Percentiles rank a stretch among this genome's conserved stretches.
Conservation (phyloP, 2,329 filamentous ascomycete species). For the Epichloe amarillans region DNA sequence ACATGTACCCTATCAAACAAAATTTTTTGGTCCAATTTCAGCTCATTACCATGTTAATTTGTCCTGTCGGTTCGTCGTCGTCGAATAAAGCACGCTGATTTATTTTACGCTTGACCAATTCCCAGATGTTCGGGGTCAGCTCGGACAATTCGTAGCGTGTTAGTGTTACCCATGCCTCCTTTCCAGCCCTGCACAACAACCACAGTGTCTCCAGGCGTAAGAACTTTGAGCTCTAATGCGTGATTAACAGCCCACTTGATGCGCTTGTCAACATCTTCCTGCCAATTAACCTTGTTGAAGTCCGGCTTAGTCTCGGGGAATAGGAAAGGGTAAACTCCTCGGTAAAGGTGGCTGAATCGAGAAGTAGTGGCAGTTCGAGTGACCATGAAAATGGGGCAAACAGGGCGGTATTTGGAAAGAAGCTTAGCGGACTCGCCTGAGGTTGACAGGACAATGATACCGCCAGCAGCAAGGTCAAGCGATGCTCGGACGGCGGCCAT, state of each 20-base stretch:
- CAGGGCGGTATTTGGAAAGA: conserved; percentile 94
- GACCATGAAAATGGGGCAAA: conserved; percentile 99
- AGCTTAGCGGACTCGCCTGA: conserved; percentile 90
- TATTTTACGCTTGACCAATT: conserved; percentile 29
- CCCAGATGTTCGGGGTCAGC: conserved; percentile 46
- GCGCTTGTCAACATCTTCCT: conserved; percentile 94
- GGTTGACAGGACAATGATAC: conserved; percentile 91
- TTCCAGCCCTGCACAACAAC: conserved; percentile 85
- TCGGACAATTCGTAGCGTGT: conserved; percentile 57
- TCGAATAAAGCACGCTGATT: not conserved
- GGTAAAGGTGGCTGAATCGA: conserved; percentile 88
- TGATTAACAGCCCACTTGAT: conserved; percentile 93
- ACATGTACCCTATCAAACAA: not conserved
- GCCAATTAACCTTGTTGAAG: conserved; percentile 87
- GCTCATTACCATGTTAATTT: not conserved
- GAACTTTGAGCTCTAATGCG: conserved; percentile 68
- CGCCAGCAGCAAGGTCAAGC: conserved; percentile 90
- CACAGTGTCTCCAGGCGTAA: conserved; percentile 59
- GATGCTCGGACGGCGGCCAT: conserved; percentile 95
- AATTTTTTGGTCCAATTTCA: not conserved
- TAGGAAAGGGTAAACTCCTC: conserved; percentile 94
- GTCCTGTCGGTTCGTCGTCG: not conserved
- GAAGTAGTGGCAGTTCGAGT: conserved; percentile 75
- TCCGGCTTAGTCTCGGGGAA: conserved; percentile 91
- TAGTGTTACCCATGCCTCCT: conserved; percentile 84